phyloP scores from a whole-genome alignment of 495 filamentous ascomycete species.

The Neurospora sp. region DNA sequence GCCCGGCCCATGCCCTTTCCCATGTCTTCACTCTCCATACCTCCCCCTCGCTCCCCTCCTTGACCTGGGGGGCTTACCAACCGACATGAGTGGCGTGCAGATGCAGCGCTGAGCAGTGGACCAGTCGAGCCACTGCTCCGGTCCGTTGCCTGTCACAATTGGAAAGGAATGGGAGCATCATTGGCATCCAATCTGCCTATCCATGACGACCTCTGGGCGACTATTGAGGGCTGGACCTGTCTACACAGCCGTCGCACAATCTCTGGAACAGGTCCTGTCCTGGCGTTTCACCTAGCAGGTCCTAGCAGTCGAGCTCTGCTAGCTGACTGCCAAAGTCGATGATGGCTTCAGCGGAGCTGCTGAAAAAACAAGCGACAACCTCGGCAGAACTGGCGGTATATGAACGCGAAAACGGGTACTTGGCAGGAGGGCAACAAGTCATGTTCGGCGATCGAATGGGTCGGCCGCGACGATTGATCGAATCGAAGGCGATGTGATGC shows the following conservation, averaged over 20 bases:
- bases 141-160: not conserved
- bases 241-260: not conserved
- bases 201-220: not conserved
- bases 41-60: not conserved
- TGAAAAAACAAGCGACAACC: not conserved
- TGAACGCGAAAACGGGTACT: not conserved
- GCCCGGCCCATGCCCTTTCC: not conserved
- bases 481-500: not conserved
- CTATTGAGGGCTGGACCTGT: not conserved
- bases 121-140: not conserved
- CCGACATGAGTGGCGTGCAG: not conserved
- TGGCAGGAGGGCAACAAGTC: not conserved
- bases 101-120: not conserved
- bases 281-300: not conserved
- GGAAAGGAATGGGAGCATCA: not conserved
- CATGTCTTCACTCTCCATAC: not conserved
- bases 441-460: not conserved
- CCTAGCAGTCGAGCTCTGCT: not conserved
- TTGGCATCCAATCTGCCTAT: not conserved
- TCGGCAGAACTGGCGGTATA: not conserved
- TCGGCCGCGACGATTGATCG: not conserved
- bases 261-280: not conserved
- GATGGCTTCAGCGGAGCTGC: not conserved
- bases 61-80: not conserved
- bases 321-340: not conserved